Base-by-base conservation (phyloP, 2,329 filamentous ascomycete genomes). In the Aspergillus sp. region DNA sequence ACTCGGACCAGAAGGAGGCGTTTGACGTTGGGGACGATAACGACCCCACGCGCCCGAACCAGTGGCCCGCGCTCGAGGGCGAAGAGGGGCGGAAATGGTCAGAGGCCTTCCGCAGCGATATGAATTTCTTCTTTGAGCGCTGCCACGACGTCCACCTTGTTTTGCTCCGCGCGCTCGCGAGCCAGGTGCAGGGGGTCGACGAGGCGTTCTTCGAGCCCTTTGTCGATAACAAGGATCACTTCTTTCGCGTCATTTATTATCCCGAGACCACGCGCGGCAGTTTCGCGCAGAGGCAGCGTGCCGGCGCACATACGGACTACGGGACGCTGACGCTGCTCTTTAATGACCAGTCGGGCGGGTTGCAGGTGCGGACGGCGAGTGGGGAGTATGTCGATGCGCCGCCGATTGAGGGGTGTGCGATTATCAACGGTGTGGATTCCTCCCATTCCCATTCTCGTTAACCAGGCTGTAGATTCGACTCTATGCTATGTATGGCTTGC, bases 61-160 rank as follows among this genome's bases (percentile, higher is more conserved):
- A 45, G 25, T 59, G 57, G 57, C 57, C 57, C 3, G 45, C 6
- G 4, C 25, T 28, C 6, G 25, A 28, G 25, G 25, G 25, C 25
- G 25, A 28, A 7, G 25, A 28, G 6, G 25, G 25, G 4, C 4
- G 23, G 3, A 45, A 54, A 22, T 60, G 57, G 57, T 45, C 45
- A 4, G 57, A 55, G 31, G 38, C 38, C 3, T 60, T 60, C 22
- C 57, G 57, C 30, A 38, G n/a, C 8, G 51, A 60, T 4, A 54
- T 60, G 51, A 60, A 54, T 7, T 50, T 49, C n/a, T 60, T 60
- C 51, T 60, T 54, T 17, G 57, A 60, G 51, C 28, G 54, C 7
- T 60, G 57, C n/a, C 53, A 60, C 23, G 45, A 48, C 5, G 53
- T 60, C 13, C 57, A 60, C 23, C 57, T 60, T 19, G 30, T 25